Conservation (phyloP, 2,329 filamentous ascomycete species). For the Ascochyta fabae region DNA sequence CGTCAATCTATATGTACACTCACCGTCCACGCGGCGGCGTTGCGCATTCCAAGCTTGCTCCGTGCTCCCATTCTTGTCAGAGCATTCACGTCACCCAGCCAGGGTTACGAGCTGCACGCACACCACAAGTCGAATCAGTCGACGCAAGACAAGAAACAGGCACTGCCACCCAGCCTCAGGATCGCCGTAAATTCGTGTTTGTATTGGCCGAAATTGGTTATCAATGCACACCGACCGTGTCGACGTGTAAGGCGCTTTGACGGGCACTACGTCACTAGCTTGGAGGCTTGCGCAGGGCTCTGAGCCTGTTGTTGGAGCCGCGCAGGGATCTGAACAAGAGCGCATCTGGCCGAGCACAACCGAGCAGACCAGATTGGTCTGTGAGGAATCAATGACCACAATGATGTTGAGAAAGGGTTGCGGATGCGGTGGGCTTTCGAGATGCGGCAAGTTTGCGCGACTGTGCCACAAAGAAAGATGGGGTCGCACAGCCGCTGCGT, state of each 20-base stretch:
- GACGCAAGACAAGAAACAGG: constrained; percentile 17
- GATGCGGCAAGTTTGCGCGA: constrained; percentile 9
- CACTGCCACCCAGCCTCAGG: constrained; percentile 28
- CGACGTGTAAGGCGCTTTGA: constrained; percentile 28
- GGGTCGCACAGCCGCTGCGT: constrained; percentile 19
- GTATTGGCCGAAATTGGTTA: constrained; percentile 14
- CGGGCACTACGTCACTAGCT: constrained; percentile 19
- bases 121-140: constrained; percentile 19
- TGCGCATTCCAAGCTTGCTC: constrained; percentile 18
- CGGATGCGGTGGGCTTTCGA: not conserved
- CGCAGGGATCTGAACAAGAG: constrained; percentile 9
- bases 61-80: constrained; percentile 16
- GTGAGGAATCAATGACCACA: not conserved
- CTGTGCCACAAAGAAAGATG: constrained; percentile 10
- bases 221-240: constrained; percentile 26
- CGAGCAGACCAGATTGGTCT: constrained; percentile 5
- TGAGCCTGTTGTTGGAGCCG: constrained; percentile 20
- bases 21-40: constrained; percentile 4
- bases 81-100: constrained; percentile 34
- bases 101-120: constrained; percentile 16
- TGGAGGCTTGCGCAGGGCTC: constrained; percentile 25
- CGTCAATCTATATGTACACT: constrained; percentile 14
- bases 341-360: constrained; percentile 6
- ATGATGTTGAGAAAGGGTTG: not conserved
- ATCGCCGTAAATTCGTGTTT: constrained; percentile 18